These are phyloP conservation scores for Rhododendron ferrugineum DNA, from an alignment of 148 eudicot species.

Conservation along the genomic window DNA sequence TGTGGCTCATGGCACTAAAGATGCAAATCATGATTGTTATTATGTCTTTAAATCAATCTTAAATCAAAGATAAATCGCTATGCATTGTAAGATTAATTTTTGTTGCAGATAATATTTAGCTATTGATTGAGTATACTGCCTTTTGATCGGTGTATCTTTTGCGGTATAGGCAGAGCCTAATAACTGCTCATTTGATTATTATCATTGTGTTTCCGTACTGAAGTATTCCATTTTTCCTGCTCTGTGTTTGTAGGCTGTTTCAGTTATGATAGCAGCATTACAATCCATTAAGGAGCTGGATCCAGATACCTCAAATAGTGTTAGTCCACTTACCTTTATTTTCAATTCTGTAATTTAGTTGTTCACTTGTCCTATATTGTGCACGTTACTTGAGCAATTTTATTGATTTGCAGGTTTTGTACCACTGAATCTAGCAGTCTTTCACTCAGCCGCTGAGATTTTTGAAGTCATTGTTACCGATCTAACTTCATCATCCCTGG, in stretches of 20 bases:
- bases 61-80: background rate
- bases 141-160: background rate
- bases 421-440: constrained; percentile 86
- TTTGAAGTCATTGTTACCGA: constrained; percentile 89
- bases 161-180: background rate
- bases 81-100: background rate
- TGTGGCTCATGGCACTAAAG: background rate
- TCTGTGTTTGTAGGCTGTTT: constrained; percentile 55
- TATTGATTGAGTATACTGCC: background rate
- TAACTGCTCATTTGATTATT: background rate
- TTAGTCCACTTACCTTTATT: constrained; percentile 23
- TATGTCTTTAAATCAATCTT: background rate
- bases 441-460: constrained; percentile 93
- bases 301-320: constrained; percentile 46
- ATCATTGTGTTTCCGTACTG: background rate
- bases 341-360: constrained; percentile 7
- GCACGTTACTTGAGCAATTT: background rate
- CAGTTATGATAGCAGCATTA: constrained; percentile 67
- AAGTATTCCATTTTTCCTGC: background rate
- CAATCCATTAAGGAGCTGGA: constrained; percentile 81
- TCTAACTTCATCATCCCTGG: constrained; percentile 69
- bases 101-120: background rate
- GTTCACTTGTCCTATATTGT: background rate
- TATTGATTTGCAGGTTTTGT: constrained; percentile 47
- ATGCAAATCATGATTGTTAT: background rate